A percentile compares a stretch with the other conserved stretches of the same genome.
Evolutionary conservation across 495 filamentous ascomycete genomes (phyloP).

Genomic region (Xylaria palmicola): DNA sequence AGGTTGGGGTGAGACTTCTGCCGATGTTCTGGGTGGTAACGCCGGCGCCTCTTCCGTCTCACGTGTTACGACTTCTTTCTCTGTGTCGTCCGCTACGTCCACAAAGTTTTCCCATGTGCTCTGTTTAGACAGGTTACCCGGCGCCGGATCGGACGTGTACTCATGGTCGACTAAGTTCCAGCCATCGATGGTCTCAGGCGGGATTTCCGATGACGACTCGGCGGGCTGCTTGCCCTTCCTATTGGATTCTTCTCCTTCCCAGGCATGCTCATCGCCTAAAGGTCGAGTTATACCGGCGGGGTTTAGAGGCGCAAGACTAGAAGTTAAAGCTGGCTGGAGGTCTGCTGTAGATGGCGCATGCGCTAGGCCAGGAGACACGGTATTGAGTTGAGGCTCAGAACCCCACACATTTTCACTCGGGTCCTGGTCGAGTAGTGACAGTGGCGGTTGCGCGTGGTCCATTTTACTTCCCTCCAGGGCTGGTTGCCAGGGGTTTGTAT

Average conservation of each 20-base stretch:
- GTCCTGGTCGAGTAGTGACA: constrained; percentile 29
- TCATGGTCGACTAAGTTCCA: constrained; percentile 53
- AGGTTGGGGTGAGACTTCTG: constrained; percentile 32
- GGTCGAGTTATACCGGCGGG: constrained; percentile 18
- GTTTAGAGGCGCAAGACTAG: background rate
- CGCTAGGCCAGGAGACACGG: constrained; percentile 27
- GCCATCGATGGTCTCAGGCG: constrained; percentile 35
- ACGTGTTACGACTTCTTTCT: constrained; percentile 26
- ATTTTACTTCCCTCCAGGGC: constrained; percentile 19
- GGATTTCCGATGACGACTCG: constrained; percentile 17
- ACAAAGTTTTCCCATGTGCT: constrained; percentile 41
- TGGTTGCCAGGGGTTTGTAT: constrained; percentile 54
- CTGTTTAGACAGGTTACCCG: constrained; percentile 28
- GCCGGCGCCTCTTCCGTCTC: constrained; percentile 28
- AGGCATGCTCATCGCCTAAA: constrained; percentile 41
- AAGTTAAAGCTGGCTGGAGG: background rate
- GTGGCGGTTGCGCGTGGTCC: constrained; percentile 17
- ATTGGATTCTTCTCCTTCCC: constrained; percentile 40
- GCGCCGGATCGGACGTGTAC: constrained; percentile 25
- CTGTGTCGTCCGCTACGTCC: constrained; percentile 26
- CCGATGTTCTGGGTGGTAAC: constrained; percentile 37
- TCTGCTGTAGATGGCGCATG: constrained; percentile 10
- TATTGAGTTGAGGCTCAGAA: constrained; percentile 32
- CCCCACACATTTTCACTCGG: constrained; percentile 35
- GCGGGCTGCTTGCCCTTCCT: constrained; percentile 35